Conservation (phyloP, 345 rosid species). For the Geranium brycei region DNA sequence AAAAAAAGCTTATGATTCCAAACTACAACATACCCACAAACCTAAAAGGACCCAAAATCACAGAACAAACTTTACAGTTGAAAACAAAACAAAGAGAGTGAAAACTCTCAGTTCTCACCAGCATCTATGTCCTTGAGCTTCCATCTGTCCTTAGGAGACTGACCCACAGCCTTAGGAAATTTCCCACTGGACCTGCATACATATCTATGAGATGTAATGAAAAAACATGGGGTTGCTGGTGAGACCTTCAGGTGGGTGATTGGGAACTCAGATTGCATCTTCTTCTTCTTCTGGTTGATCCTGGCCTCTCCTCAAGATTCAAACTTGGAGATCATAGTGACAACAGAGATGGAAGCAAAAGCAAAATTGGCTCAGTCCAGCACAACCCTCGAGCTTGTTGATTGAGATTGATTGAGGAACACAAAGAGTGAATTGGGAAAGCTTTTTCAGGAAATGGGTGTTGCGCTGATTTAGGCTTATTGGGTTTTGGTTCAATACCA, state of each 20-base stretch:
- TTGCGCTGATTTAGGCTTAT: neutral
- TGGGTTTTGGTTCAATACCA: neutral
- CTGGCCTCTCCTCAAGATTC: neutral
- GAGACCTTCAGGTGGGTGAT: constrained; percentile 14
- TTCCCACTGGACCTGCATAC: constrained; percentile 16
- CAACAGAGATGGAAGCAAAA: too few relatives aligned
- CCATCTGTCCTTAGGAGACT: constrained; percentile 49
- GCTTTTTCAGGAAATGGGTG: neutral
- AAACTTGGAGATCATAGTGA: neutral
- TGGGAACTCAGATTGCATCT: constrained; percentile 17
- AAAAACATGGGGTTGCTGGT: constrained; percentile 10
- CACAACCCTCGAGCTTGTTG: neutral
- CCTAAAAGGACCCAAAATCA: neutral
- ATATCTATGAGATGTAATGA: constrained; percentile 10
- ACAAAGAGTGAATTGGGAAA: neutral
- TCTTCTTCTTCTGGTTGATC: neutral
- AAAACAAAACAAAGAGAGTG: neutral
- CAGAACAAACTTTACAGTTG: neutral
- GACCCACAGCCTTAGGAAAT: constrained; percentile 33
- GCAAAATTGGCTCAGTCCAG: neutral
- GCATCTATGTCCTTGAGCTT: constrained; percentile 55
- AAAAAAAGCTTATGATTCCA: neutral
- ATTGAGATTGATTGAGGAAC: neutral
- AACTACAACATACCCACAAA: neutral
- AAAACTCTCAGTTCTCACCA: constrained; percentile 21